Conservation (phyloP, 2,329 filamentous ascomycete species). For the Sclerotinia borealis region DNA sequence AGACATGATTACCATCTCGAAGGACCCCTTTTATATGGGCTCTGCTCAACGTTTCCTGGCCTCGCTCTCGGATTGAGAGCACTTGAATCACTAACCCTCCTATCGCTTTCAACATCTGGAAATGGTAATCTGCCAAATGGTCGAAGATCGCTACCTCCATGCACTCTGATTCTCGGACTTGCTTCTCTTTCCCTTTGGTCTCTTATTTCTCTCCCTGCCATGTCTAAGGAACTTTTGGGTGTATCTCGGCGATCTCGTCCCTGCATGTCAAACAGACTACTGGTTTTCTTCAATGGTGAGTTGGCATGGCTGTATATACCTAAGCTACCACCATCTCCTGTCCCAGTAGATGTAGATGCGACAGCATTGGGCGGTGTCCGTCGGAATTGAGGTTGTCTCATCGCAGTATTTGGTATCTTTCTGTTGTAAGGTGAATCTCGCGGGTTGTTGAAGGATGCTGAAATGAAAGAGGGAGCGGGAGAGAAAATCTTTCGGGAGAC, state of each 20-base stretch:
- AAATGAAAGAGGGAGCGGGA: constrained; percentile 34
- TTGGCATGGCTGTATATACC: constrained; percentile 75
- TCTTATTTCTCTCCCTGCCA: constrained; percentile 40
- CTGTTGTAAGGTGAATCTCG: constrained; percentile 35
- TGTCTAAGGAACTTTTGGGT: constrained; percentile 55
- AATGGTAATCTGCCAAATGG: constrained; percentile 13
- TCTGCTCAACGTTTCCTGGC: constrained; percentile 18
- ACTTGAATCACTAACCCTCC: constrained; percentile 22
- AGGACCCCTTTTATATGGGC: constrained; percentile 25
- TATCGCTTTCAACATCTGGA: constrained; percentile 17
- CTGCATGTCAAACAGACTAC: constrained; percentile 54
- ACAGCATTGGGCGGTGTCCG: constrained; percentile 34
- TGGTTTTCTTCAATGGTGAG: constrained; percentile 76
- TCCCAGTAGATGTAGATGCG: constrained; percentile 22
- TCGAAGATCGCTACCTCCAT: constrained; percentile 14
- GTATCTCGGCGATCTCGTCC: constrained; percentile 37
- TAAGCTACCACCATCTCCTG: constrained; percentile 66
- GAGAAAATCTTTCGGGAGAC: constrained; percentile 32
- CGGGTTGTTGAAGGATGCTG: constrained; percentile 22
- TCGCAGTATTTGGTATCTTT: constrained; percentile 37
- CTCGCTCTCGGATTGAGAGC: constrained; percentile 15
- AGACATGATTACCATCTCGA: constrained; percentile 23
- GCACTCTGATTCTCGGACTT: constrained; percentile 27
- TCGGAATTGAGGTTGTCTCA: constrained; percentile 49
- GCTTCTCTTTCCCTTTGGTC: constrained; percentile 28